These are phyloP conservation scores for Chrysoporthe cubensis DNA, from an alignment of 2,329 filamentous ascomycete genomes.

Conservation along the genomic window DNA sequence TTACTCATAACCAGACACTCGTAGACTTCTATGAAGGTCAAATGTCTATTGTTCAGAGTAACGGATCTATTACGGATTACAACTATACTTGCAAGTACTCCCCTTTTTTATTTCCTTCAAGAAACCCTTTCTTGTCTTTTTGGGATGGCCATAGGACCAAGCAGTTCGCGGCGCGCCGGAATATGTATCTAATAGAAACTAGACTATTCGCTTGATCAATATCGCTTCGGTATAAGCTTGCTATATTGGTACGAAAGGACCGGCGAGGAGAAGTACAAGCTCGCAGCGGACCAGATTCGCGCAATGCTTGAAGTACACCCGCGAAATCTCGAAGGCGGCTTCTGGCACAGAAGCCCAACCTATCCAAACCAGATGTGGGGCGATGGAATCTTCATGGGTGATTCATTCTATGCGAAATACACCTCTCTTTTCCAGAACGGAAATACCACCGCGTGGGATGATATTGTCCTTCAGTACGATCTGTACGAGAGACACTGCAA, in stretches of 20 bases:
- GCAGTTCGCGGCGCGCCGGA: too few relatives aligned
- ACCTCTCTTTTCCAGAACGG: slow-evolving; percentile 32
- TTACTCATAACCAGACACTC: slow-evolving; percentile 41
- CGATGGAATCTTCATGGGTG: slow-evolving; percentile 47
- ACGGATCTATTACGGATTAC: slow-evolving; percentile 46
- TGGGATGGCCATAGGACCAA: background rate
- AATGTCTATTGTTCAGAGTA: slow-evolving; percentile 42
- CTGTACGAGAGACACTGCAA: slow-evolving; percentile 39
- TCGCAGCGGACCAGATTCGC: slow-evolving; percentile 43
- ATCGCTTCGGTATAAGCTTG: slow-evolving; percentile 45
- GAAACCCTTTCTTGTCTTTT: too few relatives aligned
- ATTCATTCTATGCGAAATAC: slow-evolving; percentile 38
- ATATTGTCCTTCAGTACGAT: slow-evolving; percentile 23
- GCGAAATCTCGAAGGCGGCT: slow-evolving; percentile 45
- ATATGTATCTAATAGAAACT: background rate
- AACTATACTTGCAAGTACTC: slow-evolving; percentile 39
- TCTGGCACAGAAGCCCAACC: slow-evolving; percentile 46
- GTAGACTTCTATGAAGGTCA: slow-evolving; percentile 40
- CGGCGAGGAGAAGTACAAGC: slow-evolving; percentile 43
- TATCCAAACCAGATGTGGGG: slow-evolving; percentile 52
- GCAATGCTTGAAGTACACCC: slow-evolving; percentile 45
- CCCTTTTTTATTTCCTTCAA: background rate
- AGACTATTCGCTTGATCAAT: slow-evolving; percentile 42
- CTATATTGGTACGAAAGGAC: slow-evolving; percentile 43
- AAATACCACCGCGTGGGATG: slow-evolving; percentile 35